phyloP scores from a whole-genome alignment of 2,329 filamentous ascomycete species.

The Calonectria pteridis region DNA sequence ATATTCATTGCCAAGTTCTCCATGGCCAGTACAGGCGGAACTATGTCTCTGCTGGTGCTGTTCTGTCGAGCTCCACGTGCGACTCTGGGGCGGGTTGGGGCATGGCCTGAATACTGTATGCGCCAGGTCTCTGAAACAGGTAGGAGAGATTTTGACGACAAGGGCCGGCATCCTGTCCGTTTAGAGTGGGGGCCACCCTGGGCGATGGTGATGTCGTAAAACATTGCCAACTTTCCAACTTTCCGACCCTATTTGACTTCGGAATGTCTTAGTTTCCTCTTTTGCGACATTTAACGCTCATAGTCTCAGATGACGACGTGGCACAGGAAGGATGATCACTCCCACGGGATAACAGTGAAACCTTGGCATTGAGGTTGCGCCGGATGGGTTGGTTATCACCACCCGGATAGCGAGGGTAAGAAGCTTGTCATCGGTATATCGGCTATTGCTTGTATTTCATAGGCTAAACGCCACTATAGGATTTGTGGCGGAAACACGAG shows the following conservation, averaged over 20 bases:
- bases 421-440: background rate
- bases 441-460: slow-evolving; percentile 50
- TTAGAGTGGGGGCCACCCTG: slow-evolving; percentile 30
- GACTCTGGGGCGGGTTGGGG: slow-evolving; percentile 41
- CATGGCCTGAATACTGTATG: slow-evolving; percentile 34
- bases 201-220: slow-evolving; percentile 50
- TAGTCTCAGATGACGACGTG: slow-evolving; percentile 60
- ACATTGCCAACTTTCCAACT: slow-evolving; percentile 48
- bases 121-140: slow-evolving; percentile 40
- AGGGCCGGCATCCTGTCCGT: slow-evolving; percentile 40
- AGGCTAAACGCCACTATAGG: slow-evolving; percentile 51
- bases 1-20: slow-evolving; percentile 49
- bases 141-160: slow-evolving; percentile 55
- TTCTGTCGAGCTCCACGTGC: slow-evolving; percentile 43
- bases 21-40: slow-evolving; percentile 44
- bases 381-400: slow-evolving; percentile 55
- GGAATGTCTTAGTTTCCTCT: slow-evolving; percentile 61
- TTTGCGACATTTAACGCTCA: slow-evolving; percentile 65
- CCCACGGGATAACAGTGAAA: slow-evolving; percentile 65
- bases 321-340: slow-evolving; percentile 69
- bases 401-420: slow-evolving; percentile 45
- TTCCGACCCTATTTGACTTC: slow-evolving; percentile 55
- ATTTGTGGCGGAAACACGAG: background rate
- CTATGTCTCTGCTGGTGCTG: slow-evolving; percentile 46
- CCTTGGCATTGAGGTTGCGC: slow-evolving; percentile 45